Conservation (phyloP, 202 grass and related monocot species). For the Hordeum pubiflorum region DNA sequence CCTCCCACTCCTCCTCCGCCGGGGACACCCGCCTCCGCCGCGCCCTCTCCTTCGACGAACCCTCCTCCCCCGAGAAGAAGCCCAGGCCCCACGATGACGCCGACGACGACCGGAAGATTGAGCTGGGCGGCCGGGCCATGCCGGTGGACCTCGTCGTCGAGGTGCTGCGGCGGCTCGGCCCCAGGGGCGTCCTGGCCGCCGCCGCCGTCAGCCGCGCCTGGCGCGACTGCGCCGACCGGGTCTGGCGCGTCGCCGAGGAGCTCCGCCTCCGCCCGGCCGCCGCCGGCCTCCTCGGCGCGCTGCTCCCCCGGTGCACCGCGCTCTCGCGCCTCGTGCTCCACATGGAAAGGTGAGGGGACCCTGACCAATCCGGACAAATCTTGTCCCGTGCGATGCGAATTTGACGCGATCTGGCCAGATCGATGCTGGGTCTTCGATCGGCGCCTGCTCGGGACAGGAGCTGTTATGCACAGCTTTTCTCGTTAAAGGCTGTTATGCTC, state of each 20-base stretch:
- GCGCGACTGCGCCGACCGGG: constrained; percentile 66
- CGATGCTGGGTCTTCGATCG: constrained; percentile 1
- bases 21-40: constrained; percentile 44
- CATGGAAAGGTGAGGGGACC: constrained; percentile 79
- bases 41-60: constrained; percentile 71
- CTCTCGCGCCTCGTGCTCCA: constrained; percentile 49
- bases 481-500: not conserved
- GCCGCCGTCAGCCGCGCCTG: constrained; percentile 64
- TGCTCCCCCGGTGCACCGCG: constrained; percentile 62
- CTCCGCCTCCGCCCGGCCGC: constrained; percentile 52
- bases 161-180: constrained; percentile 54
- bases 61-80: constrained; percentile 49
- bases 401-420: constrained; percentile 21
- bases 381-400: not conserved
- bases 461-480: not conserved
- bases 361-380: constrained; percentile 11
- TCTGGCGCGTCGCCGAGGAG: constrained; percentile 66
- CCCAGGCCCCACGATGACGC: not conserved
- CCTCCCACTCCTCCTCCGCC: constrained; percentile 29
- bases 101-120: not conserved
- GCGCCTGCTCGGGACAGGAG: not conserved
- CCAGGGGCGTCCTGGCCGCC: constrained; percentile 58
- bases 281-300: constrained; percentile 39
- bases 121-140: constrained; percentile 28
- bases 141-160: constrained; percentile 50